These are phyloP conservation scores for Ananas comosus DNA, from an alignment of 176 grass and related monocot genomes.

Conservation along the genomic window DNA sequence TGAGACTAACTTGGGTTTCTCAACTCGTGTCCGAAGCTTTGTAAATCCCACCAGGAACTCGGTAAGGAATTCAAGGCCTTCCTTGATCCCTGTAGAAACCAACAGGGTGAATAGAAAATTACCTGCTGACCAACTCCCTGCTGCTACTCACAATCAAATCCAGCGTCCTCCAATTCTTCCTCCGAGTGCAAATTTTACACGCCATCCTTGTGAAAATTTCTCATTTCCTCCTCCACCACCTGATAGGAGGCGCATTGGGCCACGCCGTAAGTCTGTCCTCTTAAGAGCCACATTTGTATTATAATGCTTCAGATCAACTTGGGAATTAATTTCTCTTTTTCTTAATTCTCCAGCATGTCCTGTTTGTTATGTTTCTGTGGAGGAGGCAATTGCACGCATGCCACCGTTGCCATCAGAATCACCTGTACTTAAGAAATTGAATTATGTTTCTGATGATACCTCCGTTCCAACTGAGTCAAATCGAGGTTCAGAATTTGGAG, in stretches of 20 bases:
- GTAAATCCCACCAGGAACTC: slow-evolving; percentile 47
- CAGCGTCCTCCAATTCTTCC: slow-evolving; percentile 14
- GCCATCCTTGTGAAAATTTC: slow-evolving; percentile 92
- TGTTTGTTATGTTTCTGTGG: slow-evolving; percentile 87
- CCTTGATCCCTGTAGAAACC: slow-evolving; percentile 25
- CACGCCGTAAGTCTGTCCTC: slow-evolving; percentile 66
- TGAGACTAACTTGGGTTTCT: slow-evolving; percentile 37
- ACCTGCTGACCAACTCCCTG: slow-evolving; percentile 6
- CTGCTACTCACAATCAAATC: slow-evolving; percentile 18
- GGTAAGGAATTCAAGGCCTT: slow-evolving; percentile 33
- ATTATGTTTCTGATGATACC: slow-evolving; percentile 60
- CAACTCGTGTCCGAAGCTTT: slow-evolving; percentile 41
- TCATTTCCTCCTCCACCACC: slow-evolving; percentile 69
- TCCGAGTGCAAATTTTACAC: slow-evolving; percentile 11
- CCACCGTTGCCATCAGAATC: slow-evolving; percentile 49
- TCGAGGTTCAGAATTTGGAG: slow-evolving; percentile 31
- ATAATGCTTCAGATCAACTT: slow-evolving; percentile 8
- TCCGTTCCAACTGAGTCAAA: slow-evolving; percentile 47
- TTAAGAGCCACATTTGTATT: not conserved
- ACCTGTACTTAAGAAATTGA: slow-evolving; percentile 61
- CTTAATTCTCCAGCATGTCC: slow-evolving; percentile 66
- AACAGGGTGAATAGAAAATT: slow-evolving; percentile 25
- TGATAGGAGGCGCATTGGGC: slow-evolving; percentile 81
- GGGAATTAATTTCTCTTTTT: slow-evolving; percentile 31
- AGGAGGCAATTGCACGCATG: slow-evolving; percentile 55